These are phyloP conservation scores for Solanum hybrid DNA, from an alignment of 305 asterid species.

Conservation along the genomic window DNA sequence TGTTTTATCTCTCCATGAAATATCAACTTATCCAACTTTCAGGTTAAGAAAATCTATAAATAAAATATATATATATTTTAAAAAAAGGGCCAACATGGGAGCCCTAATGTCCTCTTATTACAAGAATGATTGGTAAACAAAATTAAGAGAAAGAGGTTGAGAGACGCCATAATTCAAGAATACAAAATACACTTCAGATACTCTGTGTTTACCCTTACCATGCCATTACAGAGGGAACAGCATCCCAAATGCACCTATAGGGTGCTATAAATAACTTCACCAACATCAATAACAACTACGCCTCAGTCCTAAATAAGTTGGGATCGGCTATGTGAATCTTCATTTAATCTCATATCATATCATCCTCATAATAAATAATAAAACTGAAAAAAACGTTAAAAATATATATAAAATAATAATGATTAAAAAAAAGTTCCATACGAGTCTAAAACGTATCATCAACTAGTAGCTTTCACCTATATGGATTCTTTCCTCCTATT, in stretches of 20 bases:
- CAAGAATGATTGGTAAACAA: background rate
- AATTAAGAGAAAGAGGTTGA: background rate
- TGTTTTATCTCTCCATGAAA: background rate
- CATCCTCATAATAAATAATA: background rate
- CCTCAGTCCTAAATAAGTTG: background rate
- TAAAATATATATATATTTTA: no score
- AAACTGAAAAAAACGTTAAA: background rate
- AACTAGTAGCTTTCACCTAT: background rate
- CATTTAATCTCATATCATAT: background rate
- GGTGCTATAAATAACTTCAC: background rate
- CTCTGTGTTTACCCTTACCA: background rate
- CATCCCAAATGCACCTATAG: background rate
- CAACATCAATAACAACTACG: background rate
- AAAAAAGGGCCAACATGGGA: background rate
- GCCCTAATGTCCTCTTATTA: background rate
- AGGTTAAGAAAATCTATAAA: background rate
- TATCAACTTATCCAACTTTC: background rate
- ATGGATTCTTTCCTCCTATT: background rate
- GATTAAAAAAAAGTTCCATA: background rate
- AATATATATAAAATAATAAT: background rate
- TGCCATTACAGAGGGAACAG: background rate
- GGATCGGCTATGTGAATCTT: background rate
- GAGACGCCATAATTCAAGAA: background rate
- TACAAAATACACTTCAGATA: background rate
- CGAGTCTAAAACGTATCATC: background rate